Evolutionary conservation across 2,329 filamentous ascomycete species (phyloP), one percentile per base, ranked within the genome.

Genomic region (Thielaviopsis musarum): DNA sequence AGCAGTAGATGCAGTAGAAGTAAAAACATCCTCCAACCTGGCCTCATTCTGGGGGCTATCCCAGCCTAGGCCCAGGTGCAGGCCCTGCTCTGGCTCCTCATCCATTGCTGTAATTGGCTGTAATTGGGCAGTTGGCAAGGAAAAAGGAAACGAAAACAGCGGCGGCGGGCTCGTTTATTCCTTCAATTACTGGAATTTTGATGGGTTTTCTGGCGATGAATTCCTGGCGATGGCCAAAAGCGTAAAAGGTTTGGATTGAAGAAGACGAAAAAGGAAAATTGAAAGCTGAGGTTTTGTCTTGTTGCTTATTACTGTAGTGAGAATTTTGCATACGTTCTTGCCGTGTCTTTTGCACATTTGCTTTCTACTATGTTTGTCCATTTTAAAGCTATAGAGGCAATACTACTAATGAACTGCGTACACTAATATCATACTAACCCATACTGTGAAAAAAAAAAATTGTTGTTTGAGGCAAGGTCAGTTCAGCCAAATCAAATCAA

Each of bases 101-200:
- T 61, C 41, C 48, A 54, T 56, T 49, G 30, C 57, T 28, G 22
- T 62, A 54, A 62, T 62, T 62, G 60, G 60, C 30, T 54, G 58
- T 17, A 58, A 24, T 21, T n/a, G 54, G 22, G 34, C 49, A 51
- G 30, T 4, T 56, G 53, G 56, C 51, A 56, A 58, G 52, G 58
- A 45, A 58, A 61, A 52, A 34, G 15, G 17, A 2, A 56, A 13
- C 24, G 41, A 48, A 52, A 49, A 9, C 45, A 49, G 45, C 45
- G 45, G 21, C 24, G 24, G 24, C 17, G 15, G 17, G 41, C 17
- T 45, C 38, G 38, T 49, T 49, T 49, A 19, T 49, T 21, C 45
- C 19, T 49, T 49, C n/a, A 49, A 21, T 49, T 49, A 34, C 30
- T 10, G 30, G 30, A 34, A 34, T 34, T 34, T 34, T 34, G 30